A percentile compares a stretch with the other conserved stretches of the same genome.
These are phyloP conservation scores for Chaetomium strumarium DNA, from an alignment of 2,329 filamentous ascomycete genomes.

Conservation along the genomic window DNA sequence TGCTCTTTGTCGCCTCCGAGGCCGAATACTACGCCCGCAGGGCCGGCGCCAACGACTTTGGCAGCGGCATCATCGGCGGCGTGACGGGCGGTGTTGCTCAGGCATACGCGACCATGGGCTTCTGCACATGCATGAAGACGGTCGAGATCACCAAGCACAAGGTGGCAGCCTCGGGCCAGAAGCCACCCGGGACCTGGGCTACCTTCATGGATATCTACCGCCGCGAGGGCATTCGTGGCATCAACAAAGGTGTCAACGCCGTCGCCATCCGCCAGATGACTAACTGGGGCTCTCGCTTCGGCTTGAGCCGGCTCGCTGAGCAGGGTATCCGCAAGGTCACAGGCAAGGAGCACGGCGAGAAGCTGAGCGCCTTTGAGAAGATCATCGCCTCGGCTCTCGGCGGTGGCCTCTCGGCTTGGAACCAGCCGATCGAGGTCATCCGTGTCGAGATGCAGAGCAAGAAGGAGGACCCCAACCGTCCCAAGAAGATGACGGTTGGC, in stretches of 20 bases:
- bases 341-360: constrained; percentile 72
- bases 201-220: constrained; percentile 98
- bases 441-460: constrained; percentile 99
- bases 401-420: constrained; percentile 95
- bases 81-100: constrained; percentile 93
- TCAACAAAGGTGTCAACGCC: constrained; percentile 98
- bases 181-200: constrained; percentile 82
- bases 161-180: constrained; percentile 73
- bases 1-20: constrained; percentile 98
- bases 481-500: constrained; percentile 97
- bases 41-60: constrained; percentile 79
- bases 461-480: constrained; percentile 93
- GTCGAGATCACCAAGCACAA: constrained; percentile 99
- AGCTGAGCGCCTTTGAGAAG: constrained; percentile 78
- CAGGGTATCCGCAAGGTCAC: constrained; percentile 73
- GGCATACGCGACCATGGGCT: constrained; percentile 99
- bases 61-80: constrained; percentile 82
- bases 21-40: constrained; percentile 89
- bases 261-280: constrained; percentile 98
- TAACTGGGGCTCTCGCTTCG: constrained; percentile 97
- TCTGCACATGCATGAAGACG: constrained; percentile 99
- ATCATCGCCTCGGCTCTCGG: constrained; percentile 79
- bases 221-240: constrained; percentile 85
- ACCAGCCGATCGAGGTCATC: constrained; percentile 99
- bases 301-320: constrained; percentile 86